Base-by-base conservation (phyloP, 73 alveolate species). In the Paramecium pentaurelia region DNA sequence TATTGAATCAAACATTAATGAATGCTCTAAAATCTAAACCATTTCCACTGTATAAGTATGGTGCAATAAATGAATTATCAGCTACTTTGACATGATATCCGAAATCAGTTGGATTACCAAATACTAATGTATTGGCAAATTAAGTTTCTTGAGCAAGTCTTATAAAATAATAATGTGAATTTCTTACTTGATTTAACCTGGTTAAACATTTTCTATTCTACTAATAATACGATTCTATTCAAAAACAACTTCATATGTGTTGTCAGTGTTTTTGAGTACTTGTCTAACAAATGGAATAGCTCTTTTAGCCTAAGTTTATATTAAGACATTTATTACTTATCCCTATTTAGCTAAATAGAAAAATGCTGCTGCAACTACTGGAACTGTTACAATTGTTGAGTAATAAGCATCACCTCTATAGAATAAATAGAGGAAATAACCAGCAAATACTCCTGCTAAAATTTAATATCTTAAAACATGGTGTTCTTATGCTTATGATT, bases 91-190 rank as follows among this genome's bases (percentile, higher is more conserved):
- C 27, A 49, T 80, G 91, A 80, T 80, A 80, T 80, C 91, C 91
- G 30, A 44, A 32, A 80, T 80, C 91, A 20, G 91, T 80, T 45
- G 91, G 91, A 32, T 27, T 80, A 11, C 91, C 91, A 80, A 18
- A 7, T 2, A 42, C 58, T 28, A 80, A 11, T 6, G 54, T 2
- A 45, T 80, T 40, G 27, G 71, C 44, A 27, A 47, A n/a, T 45
- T 42, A 44, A 45, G 28, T 25, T 45, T 42, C 58, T 47, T 25
- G 32, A 16, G 71, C 91, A 25, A 73, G 60, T 36, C 87, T 73
- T 14, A 37, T 4, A 12, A 6, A 20, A 27, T 4, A 20, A 10
- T 5, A 44, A 80, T 42, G 7, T 27, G 16, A 4, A 54, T 3
- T 18, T 8, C 12, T 40, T 80, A 80, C 91, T 80, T 80, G 28